Percentiles rank a stretch among this genome's conserved stretches.
These are phyloP conservation scores for Rhodosporidiobolus sp. DNA, from an alignment of 768 basidiomycete species.

Conservation along the genomic window DNA sequence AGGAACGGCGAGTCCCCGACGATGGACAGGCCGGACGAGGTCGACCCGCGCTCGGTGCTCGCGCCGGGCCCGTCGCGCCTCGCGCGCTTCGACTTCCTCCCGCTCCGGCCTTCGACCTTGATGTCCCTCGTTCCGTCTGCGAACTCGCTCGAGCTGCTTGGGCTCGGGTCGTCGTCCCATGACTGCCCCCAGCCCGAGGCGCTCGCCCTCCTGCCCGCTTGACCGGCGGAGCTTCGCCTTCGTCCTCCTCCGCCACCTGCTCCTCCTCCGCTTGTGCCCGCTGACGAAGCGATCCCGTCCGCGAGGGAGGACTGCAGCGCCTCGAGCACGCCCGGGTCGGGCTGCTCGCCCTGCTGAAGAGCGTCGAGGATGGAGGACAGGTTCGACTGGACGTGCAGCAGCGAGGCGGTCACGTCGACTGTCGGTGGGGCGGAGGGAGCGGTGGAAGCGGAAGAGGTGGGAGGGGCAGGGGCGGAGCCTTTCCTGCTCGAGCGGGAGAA, in stretches of 20 bases:
- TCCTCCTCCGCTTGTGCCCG: background rate
- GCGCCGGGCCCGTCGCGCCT: conserved; percentile 1
- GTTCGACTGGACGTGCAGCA: conserved; percentile 17
- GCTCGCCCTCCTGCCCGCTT: no score
- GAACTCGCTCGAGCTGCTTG: conserved; percentile 7
- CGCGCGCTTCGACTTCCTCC: background rate
- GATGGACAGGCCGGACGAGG: background rate
- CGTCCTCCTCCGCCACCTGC: background rate
- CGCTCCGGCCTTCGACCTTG: background rate
- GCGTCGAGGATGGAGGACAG: conserved; percentile 30
- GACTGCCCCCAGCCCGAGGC: background rate
- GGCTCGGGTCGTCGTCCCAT: background rate
- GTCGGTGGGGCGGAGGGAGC: background rate
- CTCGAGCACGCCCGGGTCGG: conserved; percentile 5
- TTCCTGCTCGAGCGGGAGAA: conserved; percentile 1
- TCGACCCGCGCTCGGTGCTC: background rate
- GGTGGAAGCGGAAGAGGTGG: no score
- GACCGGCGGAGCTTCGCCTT: background rate
- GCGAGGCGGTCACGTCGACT: conserved; percentile 24
- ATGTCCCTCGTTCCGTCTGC: background rate
- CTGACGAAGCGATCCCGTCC: background rate
- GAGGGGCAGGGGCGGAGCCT: background rate
- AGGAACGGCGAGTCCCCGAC: background rate
- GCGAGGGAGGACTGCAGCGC: conserved; percentile 23
- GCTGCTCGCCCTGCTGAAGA: conserved; percentile 24